phyloP scores from a whole-genome alignment of 1,284 basidiomycete species.

The Naganishia sp. region DNA sequence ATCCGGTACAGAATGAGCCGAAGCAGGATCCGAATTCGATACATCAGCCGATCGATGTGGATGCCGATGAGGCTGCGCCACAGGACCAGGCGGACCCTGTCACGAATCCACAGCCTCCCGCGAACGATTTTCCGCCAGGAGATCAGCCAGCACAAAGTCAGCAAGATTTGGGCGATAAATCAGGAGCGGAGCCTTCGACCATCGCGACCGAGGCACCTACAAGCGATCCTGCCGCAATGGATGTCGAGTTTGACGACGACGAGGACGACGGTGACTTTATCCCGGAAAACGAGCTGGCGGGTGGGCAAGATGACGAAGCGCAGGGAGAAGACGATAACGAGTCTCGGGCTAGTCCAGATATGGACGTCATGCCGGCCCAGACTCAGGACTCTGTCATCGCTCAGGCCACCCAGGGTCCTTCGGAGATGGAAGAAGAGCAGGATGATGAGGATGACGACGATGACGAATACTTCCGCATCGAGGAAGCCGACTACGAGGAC shows the following conservation, averaged over 20 bases:
- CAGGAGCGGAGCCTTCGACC: neutral
- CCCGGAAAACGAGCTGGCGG: constrained; percentile 7
- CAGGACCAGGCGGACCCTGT: neutral
- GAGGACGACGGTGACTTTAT: constrained; percentile 32
- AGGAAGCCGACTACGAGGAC: constrained; percentile 29
- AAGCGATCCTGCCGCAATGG: neutral
- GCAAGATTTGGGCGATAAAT: too few relatives aligned
- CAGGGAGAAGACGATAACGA: neutral
- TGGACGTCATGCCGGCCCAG: constrained; percentile 7
- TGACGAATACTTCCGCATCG: constrained; percentile 24
- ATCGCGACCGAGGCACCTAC: neutral
- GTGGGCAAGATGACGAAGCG: neutral
- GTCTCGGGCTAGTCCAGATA: neutral
- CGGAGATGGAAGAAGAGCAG: constrained; percentile 10
- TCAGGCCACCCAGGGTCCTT: constrained; percentile 9
- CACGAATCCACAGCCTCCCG: neutral
- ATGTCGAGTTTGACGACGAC: constrained; percentile 24
- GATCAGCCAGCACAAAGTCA: neutral
- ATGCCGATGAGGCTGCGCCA: neutral
- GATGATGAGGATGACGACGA: constrained; percentile 29
- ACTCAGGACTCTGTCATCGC: constrained; percentile 17
- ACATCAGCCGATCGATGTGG: constrained; percentile 9
- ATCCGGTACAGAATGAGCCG: neutral
- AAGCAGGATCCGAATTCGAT: constrained; percentile 2
- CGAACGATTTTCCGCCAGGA: neutral